Evolutionary conservation across 805 yeast genomes (phyloP), one percentile per base, ranked within the genome.

Genomic region (Cyberlindnera mrakii): DNA sequence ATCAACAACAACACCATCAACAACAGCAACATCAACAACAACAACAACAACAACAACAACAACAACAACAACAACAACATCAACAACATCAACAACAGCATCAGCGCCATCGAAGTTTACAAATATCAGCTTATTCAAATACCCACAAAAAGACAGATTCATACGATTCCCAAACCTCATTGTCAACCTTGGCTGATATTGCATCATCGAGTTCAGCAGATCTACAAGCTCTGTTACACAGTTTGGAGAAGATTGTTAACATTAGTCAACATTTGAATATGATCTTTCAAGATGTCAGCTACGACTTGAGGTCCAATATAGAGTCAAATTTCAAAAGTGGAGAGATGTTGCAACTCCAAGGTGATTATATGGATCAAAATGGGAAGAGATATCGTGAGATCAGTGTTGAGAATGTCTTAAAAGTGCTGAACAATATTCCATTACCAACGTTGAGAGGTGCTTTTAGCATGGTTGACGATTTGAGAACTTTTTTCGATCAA

Each of bases 111-210:
- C 34, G 37, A 7, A 47, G 51, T 2, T 18, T 49, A 25, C 54
- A 41, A 36, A 18, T 33, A 3, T 46, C 54, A 14, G 47, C 52
- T 11, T 42, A 45, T n/a, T 46, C 48, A 9, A 50, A 37, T 19
- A 36, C 37, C 18, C 33, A 37, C 11, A 14, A 16, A 5, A 51
- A 50, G 38, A 45, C 40, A 13, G 56, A 52, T 32, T 56, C 60
- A 0, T 47, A 50, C 29, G 59, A 51, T 42, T 54, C 55, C 1
- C 57, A 56, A 32, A 41, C 48, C 0, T 56, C 60, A 0, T 35
- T 58, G 8, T 47, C 52, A 2, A 44, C 56, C 2, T 35, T 58
- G n/a, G 62, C 60, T 11, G 60, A 56, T 39, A 50, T 58, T 35
- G 59, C 58, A 3, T 39, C 39, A 2, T 33, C 35, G 7, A 39